Evolutionary conservation across 352 stramenopile species (phyloP), one percentile per base, ranked within the genome.

Genomic region (Phytopythium oedochilum): DNA sequence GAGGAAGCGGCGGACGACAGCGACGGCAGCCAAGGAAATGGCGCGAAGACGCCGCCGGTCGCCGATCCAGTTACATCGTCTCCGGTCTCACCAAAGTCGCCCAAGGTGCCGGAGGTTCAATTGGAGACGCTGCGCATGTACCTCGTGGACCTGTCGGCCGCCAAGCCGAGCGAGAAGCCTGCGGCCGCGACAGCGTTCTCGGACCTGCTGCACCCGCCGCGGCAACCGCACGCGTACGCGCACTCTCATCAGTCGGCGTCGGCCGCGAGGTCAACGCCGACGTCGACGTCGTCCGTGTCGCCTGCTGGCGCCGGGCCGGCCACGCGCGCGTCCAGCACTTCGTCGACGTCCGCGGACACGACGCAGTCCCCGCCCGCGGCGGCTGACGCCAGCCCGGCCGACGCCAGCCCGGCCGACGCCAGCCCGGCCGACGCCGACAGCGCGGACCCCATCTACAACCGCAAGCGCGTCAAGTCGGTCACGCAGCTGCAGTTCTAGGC

Each of bases 121-220:
- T 57, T 83, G 9, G 79, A 89, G 65, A 89, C 79, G 23, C 53
- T 89, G 49, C 70, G 76, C 7, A 88, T 89, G 72, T 89, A 83
- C 55, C 56, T 89, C 28, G 75, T 50, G 31, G 64, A 77, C 43
- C 57, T 70, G 22, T 68, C 65, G 25, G 63, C 57, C 31, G 54
- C 55, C 22, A 61, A 66, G 14, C 45, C 53, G 35, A 42, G 34
- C 25, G 63, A 57, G 18, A 60, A 76, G 32, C 20, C 49, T 11
- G 58, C 50, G 22, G 58, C 48, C 22, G 55, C 59, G 5, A 26
- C 53, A n/a, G 55, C 70, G 36, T 67, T 76, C 38, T 66, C 61
- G 20, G 70, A 83, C 49, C 55, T 83, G 40, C 55, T 80, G 20
- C 59, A 75, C 44, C 68, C 57, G 39, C 58, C 53, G 35, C 42